Conservation (phyloP, 257 asterid genomes). For the Forsythia suspensa region DNA sequence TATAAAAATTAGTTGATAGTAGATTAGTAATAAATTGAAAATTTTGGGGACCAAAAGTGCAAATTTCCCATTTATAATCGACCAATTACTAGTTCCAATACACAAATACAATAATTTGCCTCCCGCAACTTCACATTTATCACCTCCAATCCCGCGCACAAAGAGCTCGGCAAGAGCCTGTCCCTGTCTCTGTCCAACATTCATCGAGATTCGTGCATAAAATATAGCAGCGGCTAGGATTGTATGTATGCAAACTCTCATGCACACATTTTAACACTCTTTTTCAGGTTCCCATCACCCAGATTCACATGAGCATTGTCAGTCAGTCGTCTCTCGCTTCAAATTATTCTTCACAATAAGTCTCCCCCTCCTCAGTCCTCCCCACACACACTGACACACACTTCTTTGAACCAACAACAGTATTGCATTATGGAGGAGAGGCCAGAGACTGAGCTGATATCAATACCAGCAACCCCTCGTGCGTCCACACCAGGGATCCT, state of each 20-base stretch:
- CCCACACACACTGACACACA: background rate
- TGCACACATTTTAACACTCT: background rate
- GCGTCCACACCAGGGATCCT: conserved; percentile 92
- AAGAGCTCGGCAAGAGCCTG: background rate
- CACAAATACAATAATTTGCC: no score
- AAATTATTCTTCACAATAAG: conserved; percentile 4
- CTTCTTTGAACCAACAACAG: background rate
- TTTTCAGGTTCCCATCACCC: background rate
- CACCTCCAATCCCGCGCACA: background rate
- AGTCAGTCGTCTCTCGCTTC: background rate
- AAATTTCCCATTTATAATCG: no score
- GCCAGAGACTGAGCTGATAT: conserved; percentile 93
- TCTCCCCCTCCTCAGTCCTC: background rate
- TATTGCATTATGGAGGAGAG: conserved; percentile 65
- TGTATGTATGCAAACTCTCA: background rate
- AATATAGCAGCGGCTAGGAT: background rate
- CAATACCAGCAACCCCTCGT: conserved; percentile 93
- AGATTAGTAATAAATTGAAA: no score
- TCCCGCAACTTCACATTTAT: background rate
- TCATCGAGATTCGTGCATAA: background rate
- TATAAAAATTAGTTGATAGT: no score
- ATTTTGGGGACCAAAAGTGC: no score
- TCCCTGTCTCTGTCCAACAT: background rate
- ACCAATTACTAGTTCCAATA: no score
- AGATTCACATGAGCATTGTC: background rate